Conservation (phyloP, 2,329 filamentous ascomycete genomes). For the Penicillium sp. region DNA sequence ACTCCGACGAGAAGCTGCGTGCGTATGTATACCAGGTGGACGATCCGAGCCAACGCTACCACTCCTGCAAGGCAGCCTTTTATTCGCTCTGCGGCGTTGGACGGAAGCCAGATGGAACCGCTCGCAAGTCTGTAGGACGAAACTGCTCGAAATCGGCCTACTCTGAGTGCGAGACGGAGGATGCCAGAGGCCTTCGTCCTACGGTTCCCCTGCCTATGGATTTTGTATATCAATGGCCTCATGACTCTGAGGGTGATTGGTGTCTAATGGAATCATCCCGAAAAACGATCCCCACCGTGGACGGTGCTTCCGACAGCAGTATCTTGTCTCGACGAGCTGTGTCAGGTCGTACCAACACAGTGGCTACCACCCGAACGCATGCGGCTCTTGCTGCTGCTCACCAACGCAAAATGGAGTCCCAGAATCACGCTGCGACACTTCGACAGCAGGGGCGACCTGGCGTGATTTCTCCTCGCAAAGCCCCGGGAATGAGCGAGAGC, state of each 20-base stretch:
- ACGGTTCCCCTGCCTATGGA: conserved; percentile 47
- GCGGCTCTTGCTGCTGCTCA: conserved; percentile 43
- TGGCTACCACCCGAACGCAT: conserved; percentile 37
- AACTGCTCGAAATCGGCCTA: conserved; percentile 48
- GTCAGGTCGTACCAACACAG: conserved; percentile 28
- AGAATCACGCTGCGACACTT: conserved; percentile 50
- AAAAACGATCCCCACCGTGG: conserved; percentile 23
- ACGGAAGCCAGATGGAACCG: conserved; percentile 40
- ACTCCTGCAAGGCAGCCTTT: conserved; percentile 42
- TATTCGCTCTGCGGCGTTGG: conserved; percentile 49
- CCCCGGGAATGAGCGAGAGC: conserved; percentile 26
- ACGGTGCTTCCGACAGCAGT: conserved; percentile 29
- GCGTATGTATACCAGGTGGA: conserved; percentile 38
- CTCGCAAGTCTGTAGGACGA: conserved; percentile 45
- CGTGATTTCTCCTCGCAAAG: conserved; percentile 29
- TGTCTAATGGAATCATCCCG: conserved; percentile 28
- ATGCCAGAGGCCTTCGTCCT: conserved; percentile 46
- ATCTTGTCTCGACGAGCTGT: conserved; percentile 28
- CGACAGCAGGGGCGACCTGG: conserved; percentile 46
- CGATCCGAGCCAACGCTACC: conserved; percentile 39
- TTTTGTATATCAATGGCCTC: conserved; percentile 48
- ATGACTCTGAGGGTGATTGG: conserved; percentile 44
- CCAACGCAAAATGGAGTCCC: conserved; percentile 39
- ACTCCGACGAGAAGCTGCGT: conserved; percentile 41
- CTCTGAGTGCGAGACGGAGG: conserved; percentile 48